Evolutionary conservation across 352 stramenopile genomes (phyloP).

Genomic region (Globisporangium spiculum): DNA sequence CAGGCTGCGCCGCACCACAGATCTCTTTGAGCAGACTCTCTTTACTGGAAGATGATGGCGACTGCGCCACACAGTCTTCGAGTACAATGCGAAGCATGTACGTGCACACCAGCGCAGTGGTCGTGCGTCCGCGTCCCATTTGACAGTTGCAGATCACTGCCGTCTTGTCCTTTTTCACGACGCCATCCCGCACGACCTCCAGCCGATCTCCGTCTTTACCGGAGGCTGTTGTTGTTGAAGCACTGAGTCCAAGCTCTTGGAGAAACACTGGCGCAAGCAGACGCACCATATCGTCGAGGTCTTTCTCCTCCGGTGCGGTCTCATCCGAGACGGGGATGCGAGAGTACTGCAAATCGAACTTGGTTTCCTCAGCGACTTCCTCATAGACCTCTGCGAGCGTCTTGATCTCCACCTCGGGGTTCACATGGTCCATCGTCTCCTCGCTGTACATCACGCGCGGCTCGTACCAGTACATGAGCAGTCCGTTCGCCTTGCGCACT

Average conservation of each 20-base stretch:
- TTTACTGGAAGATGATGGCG: conserved; percentile 6
- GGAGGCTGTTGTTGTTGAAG: neutral
- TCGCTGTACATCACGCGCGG: conserved; percentile 73
- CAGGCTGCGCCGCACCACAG: conserved; percentile 5
- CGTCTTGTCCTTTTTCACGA: conserved; percentile 36
- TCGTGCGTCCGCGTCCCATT: conserved; percentile 87
- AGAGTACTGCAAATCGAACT: conserved; percentile 74
- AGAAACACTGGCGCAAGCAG: conserved; percentile 65
- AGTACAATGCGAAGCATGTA: conserved; percentile 84
- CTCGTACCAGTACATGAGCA: conserved; percentile 88
- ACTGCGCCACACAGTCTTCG: conserved; percentile 29
- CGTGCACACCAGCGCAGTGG: conserved; percentile 84
- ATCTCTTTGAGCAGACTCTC: conserved; percentile 26
- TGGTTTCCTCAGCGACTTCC: conserved; percentile 38
- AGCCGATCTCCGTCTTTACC: neutral
- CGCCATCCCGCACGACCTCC: neutral
- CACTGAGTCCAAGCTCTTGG: conserved; percentile 45
- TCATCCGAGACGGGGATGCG: conserved; percentile 89
- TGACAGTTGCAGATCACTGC: conserved; percentile 90
- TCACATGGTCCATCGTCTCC: conserved; percentile 81
- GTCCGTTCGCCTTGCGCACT: conserved; percentile 64
- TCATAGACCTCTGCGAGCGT: conserved; percentile 75
- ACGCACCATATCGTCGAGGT: conserved; percentile 86
- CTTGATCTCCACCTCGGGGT: conserved; percentile 67
- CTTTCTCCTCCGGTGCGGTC: conserved; percentile 87